Evolutionary conservation across 2,329 filamentous ascomycete genomes (phyloP).

Genomic region (Alternaria hordeiaustralica): DNA sequence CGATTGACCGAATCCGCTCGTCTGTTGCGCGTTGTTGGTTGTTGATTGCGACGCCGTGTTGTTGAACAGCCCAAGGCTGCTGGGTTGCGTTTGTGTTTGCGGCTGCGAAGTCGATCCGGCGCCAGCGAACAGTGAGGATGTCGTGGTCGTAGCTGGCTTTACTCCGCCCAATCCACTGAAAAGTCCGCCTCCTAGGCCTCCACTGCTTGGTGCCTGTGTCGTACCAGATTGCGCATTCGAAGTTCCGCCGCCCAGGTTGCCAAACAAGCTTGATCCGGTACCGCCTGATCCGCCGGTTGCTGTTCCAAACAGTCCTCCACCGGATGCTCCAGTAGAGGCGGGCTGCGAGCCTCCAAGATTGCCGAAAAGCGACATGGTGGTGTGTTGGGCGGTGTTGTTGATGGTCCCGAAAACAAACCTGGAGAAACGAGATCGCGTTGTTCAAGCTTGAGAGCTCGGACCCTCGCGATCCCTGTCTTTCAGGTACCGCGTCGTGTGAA

Average conservation of each 20-base stretch:
- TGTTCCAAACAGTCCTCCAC: conserved; percentile 35
- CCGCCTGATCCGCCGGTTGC: conserved; percentile 29
- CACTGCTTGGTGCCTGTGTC: conserved; percentile 36
- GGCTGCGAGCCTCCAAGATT: conserved; percentile 39
- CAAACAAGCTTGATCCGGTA: conserved; percentile 38
- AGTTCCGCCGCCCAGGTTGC: conserved; percentile 33
- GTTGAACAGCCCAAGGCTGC: conserved; percentile 29
- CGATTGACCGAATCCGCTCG: conserved; percentile 32
- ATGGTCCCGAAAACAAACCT: conserved; percentile 34
- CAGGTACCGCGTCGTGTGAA: conserved; percentile 14
- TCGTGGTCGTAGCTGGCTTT: conserved; percentile 45
- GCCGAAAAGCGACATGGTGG: conserved; percentile 45
- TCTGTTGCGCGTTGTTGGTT: conserved; percentile 37
- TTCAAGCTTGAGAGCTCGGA: conserved; percentile 22
- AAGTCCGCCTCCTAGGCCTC: conserved; percentile 42
- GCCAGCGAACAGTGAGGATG: conserved; percentile 34
- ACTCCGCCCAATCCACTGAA: conserved; percentile 39
- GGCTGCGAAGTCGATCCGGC: conserved; percentile 30
- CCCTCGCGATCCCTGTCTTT: conserved; percentile 18
- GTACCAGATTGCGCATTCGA: conserved; percentile 32
- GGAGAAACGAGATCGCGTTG: conserved; percentile 34
- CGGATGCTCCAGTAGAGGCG: conserved; percentile 33
- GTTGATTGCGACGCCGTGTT: conserved; percentile 39
- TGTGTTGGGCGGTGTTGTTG: conserved; percentile 37
- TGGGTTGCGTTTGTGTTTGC: conserved; percentile 35